A percentile compares a stretch with the other conserved stretches of the same genome.
These are phyloP conservation scores for Saksenaea oblongispora DNA, from an alignment of 371 early-diverging fungal species.

Conservation along the genomic window DNA sequence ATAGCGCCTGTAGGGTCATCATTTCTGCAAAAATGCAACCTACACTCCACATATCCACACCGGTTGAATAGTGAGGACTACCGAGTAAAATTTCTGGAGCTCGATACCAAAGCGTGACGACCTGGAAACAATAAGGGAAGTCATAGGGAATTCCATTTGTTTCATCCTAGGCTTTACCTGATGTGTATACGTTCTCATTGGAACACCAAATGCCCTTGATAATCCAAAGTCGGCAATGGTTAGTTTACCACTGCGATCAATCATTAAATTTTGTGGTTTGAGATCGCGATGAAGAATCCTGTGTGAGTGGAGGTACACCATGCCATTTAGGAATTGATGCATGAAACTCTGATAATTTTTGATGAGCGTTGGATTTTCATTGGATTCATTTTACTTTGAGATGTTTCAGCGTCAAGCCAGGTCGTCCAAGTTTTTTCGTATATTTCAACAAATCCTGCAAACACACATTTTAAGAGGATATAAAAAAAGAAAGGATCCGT, in stretches of 20 bases:
- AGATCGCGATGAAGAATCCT: slow-evolving; percentile 93
- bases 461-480: background rate
- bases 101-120: slow-evolving; percentile 96
- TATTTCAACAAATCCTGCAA: slow-evolving; percentile 88
- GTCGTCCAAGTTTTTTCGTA: slow-evolving; percentile 75
- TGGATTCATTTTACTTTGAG: slow-evolving; percentile 61
- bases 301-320: slow-evolving; percentile 85
- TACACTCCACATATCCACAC: slow-evolving; percentile 83
- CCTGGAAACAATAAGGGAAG: slow-evolving; percentile 45
- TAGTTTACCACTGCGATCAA: slow-evolving; percentile 84
- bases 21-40: slow-evolving; percentile 94
- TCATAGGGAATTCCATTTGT: background rate
- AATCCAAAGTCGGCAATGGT: slow-evolving; percentile 97
- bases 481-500: background rate
- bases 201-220: slow-evolving; percentile 88
- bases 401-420: slow-evolving; percentile 61
- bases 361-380: background rate
- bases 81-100: slow-evolving; percentile 77
- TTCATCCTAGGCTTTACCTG: slow-evolving; percentile 53
- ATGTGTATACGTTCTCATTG: slow-evolving; percentile 92
- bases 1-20: slow-evolving; percentile 81
- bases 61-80: slow-evolving; percentile 68
- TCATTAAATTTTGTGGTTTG: slow-evolving; percentile 93
- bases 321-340: slow-evolving; percentile 83
- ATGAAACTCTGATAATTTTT: slow-evolving; percentile 76